Conservation (phyloP, 2,329 filamentous ascomycete genomes). For the Pseudogymnoascus sp. region DNA sequence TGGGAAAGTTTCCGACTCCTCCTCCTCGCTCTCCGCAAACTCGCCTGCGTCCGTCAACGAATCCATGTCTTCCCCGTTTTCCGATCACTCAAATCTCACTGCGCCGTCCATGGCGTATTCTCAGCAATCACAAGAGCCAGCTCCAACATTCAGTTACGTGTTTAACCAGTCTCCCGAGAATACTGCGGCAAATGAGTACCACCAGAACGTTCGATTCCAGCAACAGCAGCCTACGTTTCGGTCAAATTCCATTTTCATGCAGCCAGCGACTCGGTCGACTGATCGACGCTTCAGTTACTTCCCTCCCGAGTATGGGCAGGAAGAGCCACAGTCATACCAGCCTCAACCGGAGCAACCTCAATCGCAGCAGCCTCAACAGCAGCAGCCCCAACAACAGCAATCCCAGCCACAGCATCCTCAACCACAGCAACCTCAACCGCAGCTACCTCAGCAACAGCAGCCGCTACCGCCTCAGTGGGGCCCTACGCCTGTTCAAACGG, state of each 20-base stretch:
- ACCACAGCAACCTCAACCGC: neutral
- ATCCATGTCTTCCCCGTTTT: slow-evolving; percentile 40
- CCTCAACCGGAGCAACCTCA: neutral
- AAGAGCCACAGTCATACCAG: neutral
- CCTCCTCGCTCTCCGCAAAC: slow-evolving; percentile 40
- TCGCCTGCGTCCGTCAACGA: slow-evolving; percentile 33
- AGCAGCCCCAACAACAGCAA: neutral
- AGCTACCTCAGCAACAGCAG: slow-evolving; percentile 20
- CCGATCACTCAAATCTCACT: slow-evolving; percentile 33
- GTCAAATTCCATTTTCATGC: slow-evolving; percentile 59
- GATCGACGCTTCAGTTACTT: slow-evolving; percentile 57
- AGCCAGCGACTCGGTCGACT: slow-evolving; percentile 43
- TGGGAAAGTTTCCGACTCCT: slow-evolving; percentile 37
- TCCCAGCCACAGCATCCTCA: neutral
- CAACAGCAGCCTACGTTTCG: slow-evolving; percentile 45
- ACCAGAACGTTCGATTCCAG: slow-evolving; percentile 23
- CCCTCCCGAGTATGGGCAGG: slow-evolving; percentile 41
- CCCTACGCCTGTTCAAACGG: slow-evolving; percentile 13
- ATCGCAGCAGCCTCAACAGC: neutral
- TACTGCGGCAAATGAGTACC: slow-evolving; percentile 21
- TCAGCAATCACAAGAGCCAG: slow-evolving; percentile 29
- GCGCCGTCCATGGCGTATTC: slow-evolving; percentile 31
- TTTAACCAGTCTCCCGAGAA: slow-evolving; percentile 49
- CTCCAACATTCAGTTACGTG: slow-evolving; percentile 51
- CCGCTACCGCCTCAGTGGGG: slow-evolving; percentile 25